Evolutionary conservation across 257 asterid genomes (phyloP).

Genomic region (Galeopsis tetrahit): DNA sequence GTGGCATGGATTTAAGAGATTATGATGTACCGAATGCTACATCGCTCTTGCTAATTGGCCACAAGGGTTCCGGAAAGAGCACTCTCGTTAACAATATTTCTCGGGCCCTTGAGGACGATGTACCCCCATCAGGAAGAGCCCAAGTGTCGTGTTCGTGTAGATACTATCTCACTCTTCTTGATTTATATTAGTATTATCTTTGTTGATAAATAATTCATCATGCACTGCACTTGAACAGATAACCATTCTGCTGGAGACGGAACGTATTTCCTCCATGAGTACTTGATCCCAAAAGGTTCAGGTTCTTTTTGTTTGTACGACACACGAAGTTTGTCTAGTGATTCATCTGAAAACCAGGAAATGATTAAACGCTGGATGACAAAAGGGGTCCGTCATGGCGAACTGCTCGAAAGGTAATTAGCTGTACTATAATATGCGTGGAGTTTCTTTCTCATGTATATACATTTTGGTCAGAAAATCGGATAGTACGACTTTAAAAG

Average conservation of each 20-base stretch:
- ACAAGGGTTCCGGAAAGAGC: slow-evolving; percentile 86
- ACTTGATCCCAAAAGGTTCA: slow-evolving; percentile 65
- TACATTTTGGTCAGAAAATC: slow-evolving; percentile 56
- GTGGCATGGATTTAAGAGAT: slow-evolving; percentile 36
- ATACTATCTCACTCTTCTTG: slow-evolving; percentile 8
- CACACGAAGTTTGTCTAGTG: slow-evolving; percentile 65
- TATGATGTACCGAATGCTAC: slow-evolving; percentile 51
- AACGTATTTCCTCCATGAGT: slow-evolving; percentile 68
- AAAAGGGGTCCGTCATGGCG: slow-evolving; percentile 71
- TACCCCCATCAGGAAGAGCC: slow-evolving; percentile 64
- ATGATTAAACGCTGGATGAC: slow-evolving; percentile 63
- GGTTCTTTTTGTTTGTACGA: slow-evolving; percentile 70
- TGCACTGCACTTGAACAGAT: slow-evolving; percentile 40
- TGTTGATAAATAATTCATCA: neutral
- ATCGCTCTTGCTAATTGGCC: slow-evolving; percentile 73
- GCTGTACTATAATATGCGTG: slow-evolving; percentile 1
- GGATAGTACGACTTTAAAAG: slow-evolving; percentile 44
- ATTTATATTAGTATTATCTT: neutral
- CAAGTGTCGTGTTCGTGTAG: slow-evolving; percentile 82
- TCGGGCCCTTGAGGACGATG: slow-evolving; percentile 48
- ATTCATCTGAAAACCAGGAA: slow-evolving; percentile 50
- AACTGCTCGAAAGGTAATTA: slow-evolving; percentile 61
- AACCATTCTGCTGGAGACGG: slow-evolving; percentile 57
- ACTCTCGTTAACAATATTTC: slow-evolving; percentile 82
- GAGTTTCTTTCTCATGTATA: neutral